Percentiles rank a stretch among this genome's conserved stretches.
phyloP scores from a whole-genome alignment of 345 rosid species.

The Linum usitatissimum region DNA sequence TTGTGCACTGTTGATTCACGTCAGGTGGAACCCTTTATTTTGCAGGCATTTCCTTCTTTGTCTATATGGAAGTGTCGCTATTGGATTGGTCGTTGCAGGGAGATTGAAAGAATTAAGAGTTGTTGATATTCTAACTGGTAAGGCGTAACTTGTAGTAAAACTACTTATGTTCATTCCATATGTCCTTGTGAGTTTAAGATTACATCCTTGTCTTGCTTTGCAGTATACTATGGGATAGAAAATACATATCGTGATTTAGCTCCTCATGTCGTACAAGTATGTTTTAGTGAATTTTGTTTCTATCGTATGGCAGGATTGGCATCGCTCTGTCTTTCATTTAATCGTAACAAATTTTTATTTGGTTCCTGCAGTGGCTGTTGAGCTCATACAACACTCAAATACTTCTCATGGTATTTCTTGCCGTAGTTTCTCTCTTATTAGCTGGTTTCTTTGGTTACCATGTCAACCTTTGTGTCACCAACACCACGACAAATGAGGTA shows the following conservation, averaged over 20 bases:
- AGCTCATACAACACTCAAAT: conserved; percentile 74
- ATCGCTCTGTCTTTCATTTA: background rate
- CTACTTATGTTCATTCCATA: conserved; percentile 6
- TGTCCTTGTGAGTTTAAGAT: conserved; percentile 5
- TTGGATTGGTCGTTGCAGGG: conserved; percentile 71
- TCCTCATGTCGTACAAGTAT: conserved; percentile 65
- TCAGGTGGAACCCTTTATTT: background rate
- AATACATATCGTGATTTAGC: conserved; percentile 57
- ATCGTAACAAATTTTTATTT: conserved; percentile 4
- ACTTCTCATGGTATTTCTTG: conserved; percentile 77
- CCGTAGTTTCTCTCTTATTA: conserved; percentile 61
- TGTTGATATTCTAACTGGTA: conserved; percentile 52
- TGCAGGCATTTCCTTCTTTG: conserved; percentile 77
- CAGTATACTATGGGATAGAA: conserved; percentile 78
- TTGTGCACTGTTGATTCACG: background rate
- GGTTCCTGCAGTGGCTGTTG: conserved; percentile 68
- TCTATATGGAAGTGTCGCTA: conserved; percentile 54
- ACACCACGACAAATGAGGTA: conserved; percentile 93
- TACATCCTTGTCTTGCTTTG: conserved; percentile 14
- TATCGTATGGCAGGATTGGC: background rate
- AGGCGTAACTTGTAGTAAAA: conserved; percentile 6
- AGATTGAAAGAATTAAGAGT: conserved; percentile 49
- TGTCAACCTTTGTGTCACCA: conserved; percentile 59
- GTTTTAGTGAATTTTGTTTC: conserved; percentile 7
- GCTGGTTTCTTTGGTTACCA: conserved; percentile 85